Evolutionary conservation across 805 yeast genomes (phyloP), one percentile per base, ranked within the genome.

Genomic region (Naumovozyma castellii): DNA sequence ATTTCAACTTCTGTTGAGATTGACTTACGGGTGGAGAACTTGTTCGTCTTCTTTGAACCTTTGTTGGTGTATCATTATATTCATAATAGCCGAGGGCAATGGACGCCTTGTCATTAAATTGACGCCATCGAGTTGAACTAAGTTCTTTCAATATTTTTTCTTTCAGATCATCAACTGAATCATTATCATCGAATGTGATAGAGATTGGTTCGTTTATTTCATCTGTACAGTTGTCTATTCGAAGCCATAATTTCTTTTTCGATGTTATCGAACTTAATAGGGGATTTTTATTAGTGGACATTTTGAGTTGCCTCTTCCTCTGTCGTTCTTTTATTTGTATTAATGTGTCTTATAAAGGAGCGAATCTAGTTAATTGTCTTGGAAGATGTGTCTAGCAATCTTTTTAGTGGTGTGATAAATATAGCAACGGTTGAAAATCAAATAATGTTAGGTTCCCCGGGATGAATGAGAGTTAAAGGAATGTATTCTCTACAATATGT

Each of bases 111-210:
- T 44, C 61, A 35, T 54, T 73, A 57, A 3, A 78, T 83, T 41
- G 81, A 54, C 2, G 84, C 71, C 43, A 81, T 76, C 40, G 94
- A 83, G 57, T 73, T 16, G 36, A 17, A 30, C 39, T 47, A 18
- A 59, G 82, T 49, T 80, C 83, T 34, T 63, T 64, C 29, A 78
- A 59, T 1, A 88, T 70, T 43, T 76, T 70, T 9, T 70, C 64
- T 53, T 88, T 88, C 50, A 88, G 65, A 59, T 90, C 95, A 58
- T 88, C 97, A 4, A 88, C 72, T 1, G 87, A 70, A 53, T 84
- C 90, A 16, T 59, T 54, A 22, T 75, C 75, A 14, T 68, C 66
- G 15, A 84, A 80, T 42, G 68, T 56, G 5, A 88, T 61, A 1
- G 94, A 74, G 0, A 95, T 84, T 2, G 97, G 83, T 36, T 57